Conservation (phyloP, 257 asterid species). For the Fraxinus americana region DNA sequence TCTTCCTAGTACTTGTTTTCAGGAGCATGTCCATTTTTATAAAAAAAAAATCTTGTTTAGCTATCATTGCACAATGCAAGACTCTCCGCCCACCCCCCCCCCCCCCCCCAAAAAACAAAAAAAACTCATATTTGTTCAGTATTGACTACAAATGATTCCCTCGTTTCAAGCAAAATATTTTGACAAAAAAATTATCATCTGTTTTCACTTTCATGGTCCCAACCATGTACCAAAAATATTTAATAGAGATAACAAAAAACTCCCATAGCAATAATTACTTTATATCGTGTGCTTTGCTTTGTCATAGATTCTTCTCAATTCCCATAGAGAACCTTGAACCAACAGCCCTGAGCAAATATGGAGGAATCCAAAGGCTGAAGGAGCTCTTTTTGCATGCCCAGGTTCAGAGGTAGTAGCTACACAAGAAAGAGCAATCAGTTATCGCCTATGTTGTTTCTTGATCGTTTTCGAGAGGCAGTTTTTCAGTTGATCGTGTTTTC, state of each 20-base stretch:
- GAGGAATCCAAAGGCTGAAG: conserved; percentile 20
- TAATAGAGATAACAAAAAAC: background rate
- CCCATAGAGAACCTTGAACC: background rate
- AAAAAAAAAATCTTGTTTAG: background rate
- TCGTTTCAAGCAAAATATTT: background rate
- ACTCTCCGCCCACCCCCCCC: no score
- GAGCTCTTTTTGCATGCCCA: conserved; percentile 41
- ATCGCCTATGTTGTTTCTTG: conserved; percentile 39
- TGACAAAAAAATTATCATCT: background rate
- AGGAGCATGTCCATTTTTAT: background rate
- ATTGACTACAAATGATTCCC: background rate
- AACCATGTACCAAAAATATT: background rate
- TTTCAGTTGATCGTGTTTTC: conserved; percentile 45
- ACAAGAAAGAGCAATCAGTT: conserved; percentile 28
- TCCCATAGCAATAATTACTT: background rate
- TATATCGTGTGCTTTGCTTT: background rate
- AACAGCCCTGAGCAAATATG: conserved; percentile 5
- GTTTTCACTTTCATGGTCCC: background rate
- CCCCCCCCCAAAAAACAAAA: no score
- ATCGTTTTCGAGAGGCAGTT: conserved; percentile 49
- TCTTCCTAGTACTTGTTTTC: background rate
- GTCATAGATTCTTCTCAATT: conserved; percentile 10
- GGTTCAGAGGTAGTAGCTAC: conserved; percentile 23
- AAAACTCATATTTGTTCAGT: background rate
- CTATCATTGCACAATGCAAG: background rate